These are phyloP conservation scores for Ceratobasidium papillatum DNA, from an alignment of 1,284 basidiomycete species.

Conservation along the genomic window DNA sequence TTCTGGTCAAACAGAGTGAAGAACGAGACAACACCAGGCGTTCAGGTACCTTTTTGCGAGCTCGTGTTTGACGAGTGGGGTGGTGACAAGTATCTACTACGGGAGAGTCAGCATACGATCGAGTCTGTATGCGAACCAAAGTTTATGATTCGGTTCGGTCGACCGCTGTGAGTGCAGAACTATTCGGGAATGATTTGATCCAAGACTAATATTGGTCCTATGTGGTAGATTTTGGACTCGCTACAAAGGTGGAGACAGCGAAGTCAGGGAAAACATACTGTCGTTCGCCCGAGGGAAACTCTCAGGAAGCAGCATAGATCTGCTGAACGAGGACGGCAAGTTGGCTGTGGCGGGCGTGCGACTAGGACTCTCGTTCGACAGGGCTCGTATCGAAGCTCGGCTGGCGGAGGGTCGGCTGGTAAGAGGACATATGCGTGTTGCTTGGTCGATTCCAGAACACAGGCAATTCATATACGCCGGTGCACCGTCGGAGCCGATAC, in stretches of 20 bases:
- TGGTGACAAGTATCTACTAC: neutral
- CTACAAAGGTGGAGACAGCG: neutral
- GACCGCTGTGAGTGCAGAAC: neutral
- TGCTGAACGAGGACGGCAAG: too few species aligned
- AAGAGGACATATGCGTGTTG: slow-evolving; percentile 41
- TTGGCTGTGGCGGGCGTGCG: neutral
- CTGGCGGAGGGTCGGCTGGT: neutral
- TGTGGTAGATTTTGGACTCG: neutral
- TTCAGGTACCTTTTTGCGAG: neutral
- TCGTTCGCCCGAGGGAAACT: neutral
- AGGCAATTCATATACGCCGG: slow-evolving; percentile 42
- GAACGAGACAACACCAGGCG: neutral
- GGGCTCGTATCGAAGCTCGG: neutral
- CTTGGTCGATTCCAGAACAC: slow-evolving; percentile 41
- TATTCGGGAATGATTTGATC: neutral
- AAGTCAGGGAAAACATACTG: neutral
- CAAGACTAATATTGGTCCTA: neutral
- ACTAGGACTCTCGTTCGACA: neutral
- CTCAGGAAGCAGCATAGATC: neutral
- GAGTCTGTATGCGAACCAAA: neutral
- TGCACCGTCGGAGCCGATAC: slow-evolving; percentile 45
- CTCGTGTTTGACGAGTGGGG: neutral
- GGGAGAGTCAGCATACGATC: neutral
- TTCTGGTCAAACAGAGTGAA: neutral
- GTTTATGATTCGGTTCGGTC: slow-evolving; percentile 12